Conservation (phyloP, 2,329 filamentous ascomycete genomes). For the Corynespora cassiicola region DNA sequence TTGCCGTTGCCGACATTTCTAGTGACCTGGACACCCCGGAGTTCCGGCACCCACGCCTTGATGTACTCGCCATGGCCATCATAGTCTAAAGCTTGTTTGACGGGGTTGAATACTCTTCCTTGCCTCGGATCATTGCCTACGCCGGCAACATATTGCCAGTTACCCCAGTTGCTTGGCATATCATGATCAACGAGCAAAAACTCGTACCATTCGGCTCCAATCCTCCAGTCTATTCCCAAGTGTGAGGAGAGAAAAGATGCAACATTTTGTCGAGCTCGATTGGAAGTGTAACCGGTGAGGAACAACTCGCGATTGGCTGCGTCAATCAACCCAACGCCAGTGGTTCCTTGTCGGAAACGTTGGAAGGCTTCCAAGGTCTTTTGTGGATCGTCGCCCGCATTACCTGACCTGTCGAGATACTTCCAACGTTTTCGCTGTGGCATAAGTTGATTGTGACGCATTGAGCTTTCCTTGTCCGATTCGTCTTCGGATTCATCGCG, state of each 20-base stretch:
- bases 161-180: constrained; percentile 77
- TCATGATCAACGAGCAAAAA: constrained; percentile 78
- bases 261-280: constrained; percentile 77
- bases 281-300: constrained; percentile 79
- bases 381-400: constrained; percentile 51
- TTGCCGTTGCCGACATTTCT: constrained; percentile 21
- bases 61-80: constrained; percentile 74
- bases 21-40: constrained; percentile 57
- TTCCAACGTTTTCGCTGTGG: constrained; percentile 43
- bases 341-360: constrained; percentile 70
- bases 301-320: constrained; percentile 77
- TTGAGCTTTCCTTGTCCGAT: neutral
- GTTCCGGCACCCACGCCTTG: constrained; percentile 74
- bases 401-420: constrained; percentile 23
- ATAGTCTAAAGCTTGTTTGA: constrained; percentile 82
- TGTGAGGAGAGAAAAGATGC: constrained; percentile 77
- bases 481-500: constrained; percentile 43
- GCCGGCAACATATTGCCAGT: constrained; percentile 83
- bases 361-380: constrained; percentile 53
- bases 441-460: constrained; percentile 44
- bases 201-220: constrained; percentile 85
- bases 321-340: constrained; percentile 79
- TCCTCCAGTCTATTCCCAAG: constrained; percentile 77
- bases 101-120: constrained; percentile 78
- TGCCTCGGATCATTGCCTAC: constrained; percentile 81